Evolutionary conservation across 208 protist species (phyloP).

Genomic region (Leishmania guyanensis): DNA sequence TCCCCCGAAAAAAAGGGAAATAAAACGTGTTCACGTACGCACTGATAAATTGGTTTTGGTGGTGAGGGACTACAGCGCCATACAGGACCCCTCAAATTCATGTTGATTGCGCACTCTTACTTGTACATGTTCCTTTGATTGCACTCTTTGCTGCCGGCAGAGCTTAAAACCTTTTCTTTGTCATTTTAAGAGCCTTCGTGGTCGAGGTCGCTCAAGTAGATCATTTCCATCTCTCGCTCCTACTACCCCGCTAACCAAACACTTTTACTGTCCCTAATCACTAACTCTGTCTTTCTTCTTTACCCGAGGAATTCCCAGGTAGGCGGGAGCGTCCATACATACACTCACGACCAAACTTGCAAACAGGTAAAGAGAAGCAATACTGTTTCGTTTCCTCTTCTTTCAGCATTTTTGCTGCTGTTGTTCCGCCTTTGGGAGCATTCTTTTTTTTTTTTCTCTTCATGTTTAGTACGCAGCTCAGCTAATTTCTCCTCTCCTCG

Average conservation of each 20-base stretch:
- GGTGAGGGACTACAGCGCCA: neutral
- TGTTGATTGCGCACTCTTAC: too few species aligned
- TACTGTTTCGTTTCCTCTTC: neutral
- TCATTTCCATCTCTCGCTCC: neutral
- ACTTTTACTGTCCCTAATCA: neutral
- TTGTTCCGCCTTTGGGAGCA: too few species aligned
- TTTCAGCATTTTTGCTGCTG: neutral
- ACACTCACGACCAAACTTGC: neutral
- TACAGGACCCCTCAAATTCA: too few species aligned
- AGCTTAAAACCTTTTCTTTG: neutral
- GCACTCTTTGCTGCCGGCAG: neutral
- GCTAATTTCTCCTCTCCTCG: neutral
- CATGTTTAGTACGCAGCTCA: neutral
- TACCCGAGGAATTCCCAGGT: neutral
- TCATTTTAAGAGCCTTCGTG: neutral
- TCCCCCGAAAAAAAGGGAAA: too few species aligned
- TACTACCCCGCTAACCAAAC: neutral
- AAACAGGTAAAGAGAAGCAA: neutral
- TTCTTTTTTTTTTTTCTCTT: too few species aligned
- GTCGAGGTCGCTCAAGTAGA: neutral
- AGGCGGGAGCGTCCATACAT: neutral
- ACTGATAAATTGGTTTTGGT: too few species aligned
- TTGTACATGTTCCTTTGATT: neutral
- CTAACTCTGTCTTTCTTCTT: neutral
- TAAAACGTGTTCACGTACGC: too few species aligned